These are phyloP conservation scores for Boletus pseudo-olivaceus DNA, from an alignment of 768 basidiomycete species.

Conservation along the genomic window DNA sequence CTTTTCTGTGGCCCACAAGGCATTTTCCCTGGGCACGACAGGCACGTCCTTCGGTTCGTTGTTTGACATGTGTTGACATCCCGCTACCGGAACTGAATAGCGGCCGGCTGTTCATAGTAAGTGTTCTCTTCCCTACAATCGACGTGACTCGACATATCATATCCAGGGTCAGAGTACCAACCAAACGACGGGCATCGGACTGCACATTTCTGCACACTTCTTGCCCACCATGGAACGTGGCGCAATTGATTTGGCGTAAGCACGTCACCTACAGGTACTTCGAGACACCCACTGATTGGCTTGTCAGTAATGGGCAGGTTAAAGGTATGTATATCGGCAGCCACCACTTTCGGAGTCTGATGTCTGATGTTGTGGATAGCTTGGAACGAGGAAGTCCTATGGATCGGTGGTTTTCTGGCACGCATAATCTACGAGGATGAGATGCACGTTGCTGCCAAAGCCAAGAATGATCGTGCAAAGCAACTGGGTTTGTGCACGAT, in stretches of 20 bases:
- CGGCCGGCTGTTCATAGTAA: constrained; percentile 14
- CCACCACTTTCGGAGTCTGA: not conserved
- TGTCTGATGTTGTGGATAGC: constrained; percentile 35
- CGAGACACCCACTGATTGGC: not conserved
- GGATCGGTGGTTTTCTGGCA: constrained; percentile 75
- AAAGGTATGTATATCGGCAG: constrained; percentile 44
- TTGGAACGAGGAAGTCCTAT: constrained; percentile 89
- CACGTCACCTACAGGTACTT: not conserved
- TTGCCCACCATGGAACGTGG: constrained; percentile 96
- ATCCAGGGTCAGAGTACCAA: constrained; percentile 79
- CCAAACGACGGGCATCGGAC: constrained; percentile 78
- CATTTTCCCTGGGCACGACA: constrained; percentile 1
- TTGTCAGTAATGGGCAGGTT: constrained; percentile 74
- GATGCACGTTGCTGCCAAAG: constrained; percentile 32
- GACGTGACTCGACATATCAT: not conserved
- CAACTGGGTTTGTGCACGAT: constrained; percentile 61
- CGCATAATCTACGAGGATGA: constrained; percentile 85
- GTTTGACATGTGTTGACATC: not conserved
- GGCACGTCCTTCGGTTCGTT: not conserved
- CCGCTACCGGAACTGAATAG: not conserved
- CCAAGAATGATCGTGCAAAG: not conserved
- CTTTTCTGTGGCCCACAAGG: constrained; percentile 3
- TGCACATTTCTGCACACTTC: constrained; percentile 72
- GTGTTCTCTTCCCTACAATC: not conserved
- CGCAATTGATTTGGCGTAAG: constrained; percentile 82